A percentile compares a stretch with the other conserved stretches of the same genome.
Conservation (phyloP, 2,329 filamentous ascomycete species). For the Penicillium sp. region DNA sequence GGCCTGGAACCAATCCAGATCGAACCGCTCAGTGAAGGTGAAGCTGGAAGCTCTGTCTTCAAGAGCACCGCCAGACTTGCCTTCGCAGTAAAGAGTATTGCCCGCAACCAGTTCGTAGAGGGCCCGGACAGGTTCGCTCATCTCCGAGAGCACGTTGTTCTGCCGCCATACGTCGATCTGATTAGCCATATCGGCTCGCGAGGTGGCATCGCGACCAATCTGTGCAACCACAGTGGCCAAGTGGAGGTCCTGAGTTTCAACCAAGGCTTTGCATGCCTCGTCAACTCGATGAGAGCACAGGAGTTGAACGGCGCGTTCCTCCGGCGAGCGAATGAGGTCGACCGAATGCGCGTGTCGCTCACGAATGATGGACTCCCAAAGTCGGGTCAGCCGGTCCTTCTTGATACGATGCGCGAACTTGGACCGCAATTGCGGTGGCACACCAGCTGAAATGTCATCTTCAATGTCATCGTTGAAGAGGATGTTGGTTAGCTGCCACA, state of each 20-base stretch:
- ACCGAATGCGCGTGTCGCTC: conserved; percentile 65
- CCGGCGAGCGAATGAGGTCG: conserved; percentile 59
- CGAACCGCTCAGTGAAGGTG: conserved; percentile 75
- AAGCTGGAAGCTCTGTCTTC: conserved; percentile 81
- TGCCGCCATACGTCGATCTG: conserved; percentile 83
- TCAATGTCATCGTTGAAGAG: conserved; percentile 69
- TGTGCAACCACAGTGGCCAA: conserved; percentile 81
- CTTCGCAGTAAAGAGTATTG: conserved; percentile 78
- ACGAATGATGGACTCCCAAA: conserved; percentile 45
- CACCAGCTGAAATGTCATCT: conserved; percentile 43
- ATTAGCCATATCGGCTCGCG: conserved; percentile 68
- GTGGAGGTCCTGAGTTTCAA: conserved; percentile 72
- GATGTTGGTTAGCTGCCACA: conserved; percentile 83
- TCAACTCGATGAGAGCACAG: conserved; percentile 73
- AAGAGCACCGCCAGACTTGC: conserved; percentile 62
- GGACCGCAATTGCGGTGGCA: conserved; percentile 37
- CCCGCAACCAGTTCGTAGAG: conserved; percentile 87
- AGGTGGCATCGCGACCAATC: conserved; percentile 66
- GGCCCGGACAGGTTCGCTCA: conserved; percentile 75
- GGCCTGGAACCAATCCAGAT: conserved; percentile 85
- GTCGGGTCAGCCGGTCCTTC: conserved; percentile 45
- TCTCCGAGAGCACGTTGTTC: conserved; percentile 79
- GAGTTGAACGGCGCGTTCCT: conserved; percentile 78
- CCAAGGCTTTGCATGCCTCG: conserved; percentile 75
- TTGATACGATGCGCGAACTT: conserved; percentile 45